Evolutionary conservation across 192 early-diverging fungal genomes (phyloP).

Genomic region (Coemansia guatemalensis): DNA sequence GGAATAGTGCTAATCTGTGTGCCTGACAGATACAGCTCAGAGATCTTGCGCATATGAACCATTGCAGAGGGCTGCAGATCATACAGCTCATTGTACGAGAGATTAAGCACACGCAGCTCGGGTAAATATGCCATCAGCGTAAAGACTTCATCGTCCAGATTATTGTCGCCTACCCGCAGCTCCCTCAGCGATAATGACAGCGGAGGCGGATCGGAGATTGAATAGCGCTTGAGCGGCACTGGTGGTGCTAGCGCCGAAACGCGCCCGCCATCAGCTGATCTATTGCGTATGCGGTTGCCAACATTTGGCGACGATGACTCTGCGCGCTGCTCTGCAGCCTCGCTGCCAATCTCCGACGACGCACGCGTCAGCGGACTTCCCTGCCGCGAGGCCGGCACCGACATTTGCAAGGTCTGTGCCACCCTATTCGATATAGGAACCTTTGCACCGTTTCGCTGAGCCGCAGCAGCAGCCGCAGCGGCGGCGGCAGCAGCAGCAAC

Average conservation of each 20-base stretch:
- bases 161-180: slow-evolving; percentile 81
- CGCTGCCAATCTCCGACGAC: slow-evolving; percentile 22
- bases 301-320: background rate
- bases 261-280: slow-evolving; percentile 43
- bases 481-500: slow-evolving; percentile 50
- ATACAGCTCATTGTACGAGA: slow-evolving; percentile 76
- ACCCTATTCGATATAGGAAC: slow-evolving; percentile 17
- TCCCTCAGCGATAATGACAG: slow-evolving; percentile 58
- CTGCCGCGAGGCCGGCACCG: slow-evolving; percentile 34
- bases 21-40: slow-evolving; percentile 79
- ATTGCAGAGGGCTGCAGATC: slow-evolving; percentile 79
- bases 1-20: slow-evolving; percentile 82
- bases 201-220: slow-evolving; percentile 57
- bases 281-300: slow-evolving; percentile 33
- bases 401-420: slow-evolving; percentile 34
- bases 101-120: slow-evolving; percentile 75
- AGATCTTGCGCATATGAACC: slow-evolving; percentile 65
- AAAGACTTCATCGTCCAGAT: slow-evolving; percentile 79
- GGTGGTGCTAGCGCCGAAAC: slow-evolving; percentile 19
- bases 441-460: slow-evolving; percentile 39
- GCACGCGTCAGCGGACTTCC: slow-evolving; percentile 39
- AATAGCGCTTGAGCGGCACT: slow-evolving; percentile 34
- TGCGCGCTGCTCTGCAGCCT: background rate
- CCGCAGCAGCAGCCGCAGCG: slow-evolving; percentile 52
- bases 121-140: slow-evolving; percentile 69